Evolutionary conservation across 495 filamentous ascomycete genomes (phyloP).

Genomic region (Cryomyces antarcticus): DNA sequence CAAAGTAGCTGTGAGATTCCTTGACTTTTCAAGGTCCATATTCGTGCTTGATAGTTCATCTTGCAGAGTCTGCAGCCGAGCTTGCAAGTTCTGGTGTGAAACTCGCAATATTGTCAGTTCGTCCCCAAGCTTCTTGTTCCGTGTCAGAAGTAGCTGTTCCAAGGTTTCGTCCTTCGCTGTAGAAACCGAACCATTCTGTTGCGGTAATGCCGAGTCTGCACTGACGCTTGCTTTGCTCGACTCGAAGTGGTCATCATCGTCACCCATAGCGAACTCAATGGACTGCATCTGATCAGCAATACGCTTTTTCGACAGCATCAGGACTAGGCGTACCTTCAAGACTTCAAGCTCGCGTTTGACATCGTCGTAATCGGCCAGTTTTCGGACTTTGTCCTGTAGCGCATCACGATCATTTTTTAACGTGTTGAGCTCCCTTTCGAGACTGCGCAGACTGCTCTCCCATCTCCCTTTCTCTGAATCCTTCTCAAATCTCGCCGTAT

Average conservation of each 20-base stretch:
- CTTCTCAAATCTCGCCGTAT: slow-evolving; percentile 60
- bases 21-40: slow-evolving; percentile 66
- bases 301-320: not conserved
- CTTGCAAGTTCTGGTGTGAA: slow-evolving; percentile 81
- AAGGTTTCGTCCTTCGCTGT: slow-evolving; percentile 59
- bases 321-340: slow-evolving; percentile 38
- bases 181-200: slow-evolving; percentile 26
- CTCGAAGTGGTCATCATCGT: slow-evolving; percentile 12
- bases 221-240: not conserved
- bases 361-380: slow-evolving; percentile 88
- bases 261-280: slow-evolving; percentile 67
- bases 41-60: slow-evolving; percentile 69
- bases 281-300: slow-evolving; percentile 28
- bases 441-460: slow-evolving; percentile 45
- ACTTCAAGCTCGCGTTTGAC: slow-evolving; percentile 91
- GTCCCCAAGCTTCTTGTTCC: slow-evolving; percentile 89
- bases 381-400: slow-evolving; percentile 60
- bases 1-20: slow-evolving; percentile 65
- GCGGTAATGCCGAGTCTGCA: slow-evolving; percentile 1
- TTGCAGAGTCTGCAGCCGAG: slow-evolving; percentile 57
- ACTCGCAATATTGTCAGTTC: slow-evolving; percentile 84
- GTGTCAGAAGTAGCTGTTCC: slow-evolving; percentile 73
- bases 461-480: slow-evolving; percentile 54
- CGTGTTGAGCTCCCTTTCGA: slow-evolving; percentile 52
- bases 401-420: slow-evolving; percentile 48